phyloP scores from a whole-genome alignment of 2,329 filamentous ascomycete genomes.

The Scytalidium sp. region DNA sequence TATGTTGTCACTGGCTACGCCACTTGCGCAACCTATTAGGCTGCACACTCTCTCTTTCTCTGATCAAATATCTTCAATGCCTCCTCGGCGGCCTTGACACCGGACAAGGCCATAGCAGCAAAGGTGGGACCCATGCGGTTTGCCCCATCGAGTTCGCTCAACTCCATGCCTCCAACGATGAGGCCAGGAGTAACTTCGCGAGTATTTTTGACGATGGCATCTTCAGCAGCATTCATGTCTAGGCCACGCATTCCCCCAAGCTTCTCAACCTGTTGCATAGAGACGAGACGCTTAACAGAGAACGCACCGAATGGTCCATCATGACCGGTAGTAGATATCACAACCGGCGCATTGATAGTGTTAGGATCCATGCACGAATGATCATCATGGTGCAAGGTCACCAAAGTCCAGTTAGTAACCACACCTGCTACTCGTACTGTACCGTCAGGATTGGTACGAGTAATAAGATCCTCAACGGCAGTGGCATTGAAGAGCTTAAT shows the following conservation, averaged over 20 bases:
- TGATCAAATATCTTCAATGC: conserved; percentile 73
- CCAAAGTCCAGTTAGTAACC: conserved; percentile 94
- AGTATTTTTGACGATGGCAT: conserved; percentile 90
- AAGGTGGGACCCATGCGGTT: conserved; percentile 91
- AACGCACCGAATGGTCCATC: conserved; percentile 91
- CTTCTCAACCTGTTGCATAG: conserved; percentile 79
- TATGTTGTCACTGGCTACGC: too few species aligned
- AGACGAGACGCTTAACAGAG: conserved; percentile 84
- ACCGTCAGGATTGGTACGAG: conserved; percentile 56
- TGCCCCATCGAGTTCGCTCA: conserved; percentile 85
- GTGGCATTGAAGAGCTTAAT: conserved; percentile 97
- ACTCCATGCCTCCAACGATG: conserved; percentile 93
- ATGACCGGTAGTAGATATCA: conserved; percentile 89
- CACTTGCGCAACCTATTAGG: neutral
- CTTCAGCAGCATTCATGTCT: conserved; percentile 89
- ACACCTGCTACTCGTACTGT: conserved; percentile 77
- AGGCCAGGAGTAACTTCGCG: conserved; percentile 84
- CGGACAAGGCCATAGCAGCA: conserved; percentile 82
- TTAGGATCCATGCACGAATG: conserved; percentile 97
- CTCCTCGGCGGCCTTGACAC: conserved; percentile 90
- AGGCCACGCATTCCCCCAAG: conserved; percentile 90
- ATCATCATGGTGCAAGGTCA: conserved; percentile 82
- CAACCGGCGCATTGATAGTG: conserved; percentile 88
- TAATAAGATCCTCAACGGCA: conserved; percentile 88
- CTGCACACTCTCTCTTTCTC: conserved; percentile 48